Base-by-base conservation (phyloP, 176 grass and related monocot genomes). In the Thalia dealbata region DNA sequence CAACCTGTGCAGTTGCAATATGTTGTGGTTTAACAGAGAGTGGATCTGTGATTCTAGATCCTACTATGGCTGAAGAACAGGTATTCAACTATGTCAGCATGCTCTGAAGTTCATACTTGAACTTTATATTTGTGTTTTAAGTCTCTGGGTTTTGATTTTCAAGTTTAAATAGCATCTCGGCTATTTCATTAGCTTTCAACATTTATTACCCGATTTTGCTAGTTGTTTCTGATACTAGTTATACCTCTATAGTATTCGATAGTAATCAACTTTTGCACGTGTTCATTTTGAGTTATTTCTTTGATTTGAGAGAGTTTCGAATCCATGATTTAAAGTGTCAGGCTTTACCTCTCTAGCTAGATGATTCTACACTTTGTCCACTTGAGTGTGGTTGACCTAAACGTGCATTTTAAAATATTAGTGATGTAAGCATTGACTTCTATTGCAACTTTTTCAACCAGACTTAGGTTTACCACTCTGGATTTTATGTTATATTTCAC, bases 1-100 rank as follows among this genome's bases (percentile, higher is more conserved):
- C 0, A 48, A 64, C 28, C 70, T 75, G 25, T 81, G 79, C 78
- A 92, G 95, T 97, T 59, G 85, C 89, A 52, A 88, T 97, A 70
- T 78, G 90, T 67, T 97, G 95, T 52, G 95, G 90, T 23, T 82
- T 97, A 26, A 77, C 86, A 73, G 74, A 84, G 61, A 75, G 78
- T 58, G 87, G 81, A 77, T 79, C 59, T 7, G 70, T 92, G 50
- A 88, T 91, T 81, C 84, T 92, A 82, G 95, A 97, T 79, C 82
- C 87, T 32, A 88, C 19, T 14, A 84, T 78, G 23, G 69, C 80
- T 79, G 95, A 97, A 97, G 95, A 97, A 70, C 60, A 91, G 87
- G 95, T 91, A 88, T 50, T 61, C 48, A 27, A 25, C 3, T 38
- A 74, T 52, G 3, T 55, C 2, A 24, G 15, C 24, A 55, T 76